A percentile compares a stretch with the other conserved stretches of the same genome.
Conservation (phyloP, 1,284 basidiomycete species). For the Sporisorium exsertum region DNA sequence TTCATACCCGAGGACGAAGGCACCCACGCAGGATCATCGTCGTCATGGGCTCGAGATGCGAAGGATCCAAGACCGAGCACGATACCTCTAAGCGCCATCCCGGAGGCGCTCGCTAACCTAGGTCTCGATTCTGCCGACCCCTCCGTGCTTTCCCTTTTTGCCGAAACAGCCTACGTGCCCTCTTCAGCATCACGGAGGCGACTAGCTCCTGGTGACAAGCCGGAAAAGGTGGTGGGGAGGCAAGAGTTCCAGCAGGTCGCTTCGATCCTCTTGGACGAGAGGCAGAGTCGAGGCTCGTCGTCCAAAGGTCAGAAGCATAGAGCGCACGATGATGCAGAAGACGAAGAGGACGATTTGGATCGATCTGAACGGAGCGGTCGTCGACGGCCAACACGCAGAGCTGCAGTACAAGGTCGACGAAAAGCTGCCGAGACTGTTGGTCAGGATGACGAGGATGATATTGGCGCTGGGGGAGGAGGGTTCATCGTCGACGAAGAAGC, state of each 20-base stretch:
- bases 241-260: slow-evolving; percentile 53
- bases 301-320: not conserved
- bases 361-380: not conserved
- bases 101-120: slow-evolving; percentile 54
- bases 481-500: slow-evolving; percentile 32
- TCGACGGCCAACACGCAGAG: slow-evolving; percentile 24
- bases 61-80: slow-evolving; percentile 14
- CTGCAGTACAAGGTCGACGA: slow-evolving; percentile 30
- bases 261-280: slow-evolving; percentile 33
- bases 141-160: slow-evolving; percentile 45
- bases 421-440: slow-evolving; percentile 26
- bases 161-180: slow-evolving; percentile 40
- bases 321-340: slow-evolving; percentile 4
- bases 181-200: slow-evolving; percentile 24
- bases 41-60: not conserved
- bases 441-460: slow-evolving; percentile 11
- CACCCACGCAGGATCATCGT: slow-evolving; percentile 2
- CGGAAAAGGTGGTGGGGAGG: slow-evolving; percentile 51
- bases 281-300: slow-evolving; percentile 4
- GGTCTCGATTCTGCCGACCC: slow-evolving; percentile 40
- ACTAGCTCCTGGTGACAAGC: slow-evolving; percentile 10
- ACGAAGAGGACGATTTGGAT: slow-evolving; percentile 1
- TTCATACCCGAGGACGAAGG: slow-evolving; percentile 22
- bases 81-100: slow-evolving; percentile 48
- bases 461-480: slow-evolving; percentile 27